phyloP scores from a whole-genome alignment of 225 moss, liverwort and hornwort genomes.

The Marchantia polymorpha region DNA sequence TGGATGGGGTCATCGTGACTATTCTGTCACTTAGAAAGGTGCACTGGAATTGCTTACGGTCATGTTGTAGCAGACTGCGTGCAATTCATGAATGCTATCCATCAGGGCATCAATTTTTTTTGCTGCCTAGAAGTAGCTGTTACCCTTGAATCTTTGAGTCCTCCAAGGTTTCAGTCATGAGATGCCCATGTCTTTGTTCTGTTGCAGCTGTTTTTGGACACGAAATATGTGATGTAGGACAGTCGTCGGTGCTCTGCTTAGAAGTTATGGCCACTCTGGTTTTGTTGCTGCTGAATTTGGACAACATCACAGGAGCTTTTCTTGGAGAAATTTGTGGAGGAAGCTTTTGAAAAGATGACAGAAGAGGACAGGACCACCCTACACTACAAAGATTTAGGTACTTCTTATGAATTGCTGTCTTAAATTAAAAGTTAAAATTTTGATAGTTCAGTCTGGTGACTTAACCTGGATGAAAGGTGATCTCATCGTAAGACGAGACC shows the following conservation, averaged over 20 bases:
- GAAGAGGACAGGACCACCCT: slow-evolving; percentile 56
- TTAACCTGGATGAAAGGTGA: background rate
- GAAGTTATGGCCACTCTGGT: background rate
- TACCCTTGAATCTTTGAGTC: slow-evolving; percentile 1
- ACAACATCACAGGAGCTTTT: slow-evolving; percentile 69
- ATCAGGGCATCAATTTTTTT: background rate
- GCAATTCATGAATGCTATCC: no score
- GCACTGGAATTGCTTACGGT: no score
- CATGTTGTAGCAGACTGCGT: no score
- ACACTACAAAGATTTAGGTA: slow-evolving; percentile 59
- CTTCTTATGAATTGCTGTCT: background rate
- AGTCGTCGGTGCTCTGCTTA: slow-evolving; percentile 12
- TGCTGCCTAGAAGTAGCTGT: background rate
- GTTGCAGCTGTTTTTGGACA: slow-evolving; percentile 10
- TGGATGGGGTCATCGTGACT: no score
- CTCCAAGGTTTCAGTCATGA: background rate
- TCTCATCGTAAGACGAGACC: background rate
- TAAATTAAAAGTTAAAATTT: background rate
- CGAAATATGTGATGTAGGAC: background rate
- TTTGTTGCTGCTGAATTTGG: slow-evolving; percentile 19
- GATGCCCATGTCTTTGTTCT: slow-evolving; percentile 21
- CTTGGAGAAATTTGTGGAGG: slow-evolving; percentile 91
- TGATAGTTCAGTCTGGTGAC: background rate
- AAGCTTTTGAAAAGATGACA: slow-evolving; percentile 76
- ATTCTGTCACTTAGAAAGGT: no score